Evolutionary conservation across 306 rosid genomes (phyloP).

Genomic region (Cucumis cinereus): DNA sequence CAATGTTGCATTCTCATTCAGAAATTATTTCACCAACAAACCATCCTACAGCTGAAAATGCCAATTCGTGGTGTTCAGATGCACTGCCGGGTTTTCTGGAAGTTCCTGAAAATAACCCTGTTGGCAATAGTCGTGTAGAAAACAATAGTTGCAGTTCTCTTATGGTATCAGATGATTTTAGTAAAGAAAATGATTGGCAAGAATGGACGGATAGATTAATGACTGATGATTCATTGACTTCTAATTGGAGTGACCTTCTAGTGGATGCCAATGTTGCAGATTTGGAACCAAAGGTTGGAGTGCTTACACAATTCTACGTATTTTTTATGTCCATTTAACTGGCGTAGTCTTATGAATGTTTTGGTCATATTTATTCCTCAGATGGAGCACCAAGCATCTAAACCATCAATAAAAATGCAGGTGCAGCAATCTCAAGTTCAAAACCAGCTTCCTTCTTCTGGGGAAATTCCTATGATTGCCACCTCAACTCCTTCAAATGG

Average conservation of each 20-base stretch:
- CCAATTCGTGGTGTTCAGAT: constrained; percentile 61
- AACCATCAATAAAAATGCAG: constrained; percentile 34
- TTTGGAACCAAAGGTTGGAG: constrained; percentile 72
- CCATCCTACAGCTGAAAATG: constrained; percentile 45
- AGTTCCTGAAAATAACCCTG: constrained; percentile 46
- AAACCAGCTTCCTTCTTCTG: constrained; percentile 42
- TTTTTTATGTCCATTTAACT: background rate
- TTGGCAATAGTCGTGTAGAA: constrained; percentile 52
- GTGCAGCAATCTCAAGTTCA: constrained; percentile 46
- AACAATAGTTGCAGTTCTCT: constrained; percentile 45
- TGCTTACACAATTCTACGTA: constrained; percentile 9
- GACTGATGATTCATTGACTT: constrained; percentile 59
- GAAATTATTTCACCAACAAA: constrained; percentile 36
- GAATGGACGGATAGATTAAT: constrained; percentile 96
- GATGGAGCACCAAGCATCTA: constrained; percentile 48
- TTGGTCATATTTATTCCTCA: constrained; percentile 25
- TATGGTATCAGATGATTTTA: constrained; percentile 55
- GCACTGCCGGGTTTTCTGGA: constrained; percentile 63
- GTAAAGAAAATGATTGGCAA: constrained; percentile 68
- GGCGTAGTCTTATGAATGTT: background rate
- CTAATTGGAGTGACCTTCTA: constrained; percentile 83
- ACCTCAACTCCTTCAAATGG: constrained; percentile 51
- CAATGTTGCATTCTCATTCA: constrained; percentile 40
- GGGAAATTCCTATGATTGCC: constrained; percentile 34
- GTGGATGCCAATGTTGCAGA: constrained; percentile 47